Base-by-base conservation (phyloP, 257 asterid genomes). In the Cordia subcordata region DNA sequence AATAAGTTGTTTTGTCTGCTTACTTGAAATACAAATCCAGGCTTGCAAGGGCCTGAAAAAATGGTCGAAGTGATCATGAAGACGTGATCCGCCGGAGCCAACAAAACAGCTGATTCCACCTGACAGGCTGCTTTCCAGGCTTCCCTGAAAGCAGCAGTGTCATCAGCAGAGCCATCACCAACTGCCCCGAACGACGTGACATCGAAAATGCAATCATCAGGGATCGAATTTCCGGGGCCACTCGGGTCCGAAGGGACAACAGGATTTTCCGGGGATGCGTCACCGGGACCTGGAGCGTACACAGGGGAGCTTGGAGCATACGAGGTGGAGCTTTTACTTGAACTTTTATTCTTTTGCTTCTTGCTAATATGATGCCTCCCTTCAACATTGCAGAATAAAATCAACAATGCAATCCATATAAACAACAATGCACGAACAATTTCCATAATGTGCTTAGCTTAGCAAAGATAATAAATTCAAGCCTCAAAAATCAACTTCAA, bases 61-160 rank as follows among this genome's bases (percentile, higher is more conserved):
- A 92, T 92, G 0, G 97, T 86, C 3, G 99, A 92, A 35, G 90
- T 86, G 69, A 92, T 79, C 55, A 65, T 46, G 75, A 92, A 92
- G 2, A 39, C 71, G n/a, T 53, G 61, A 45, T 67, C 77, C 0
- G 81, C 45, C 1, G 96, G 97, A 6, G 70, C 96, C 70, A 83
- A 66, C 51, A 92, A 60, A 56, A 80, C 78, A 0, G 72, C 85
- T 52, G 86, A 82, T 10, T 86, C 83, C 8, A 79, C 94, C 40
- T 67, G 85, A 49, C 99, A 92, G 10, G 97, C 99, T 15, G 75
- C 92, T 67, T 92, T 85, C 99, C 99, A 92, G 44, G 99, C 90
- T 0, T 73, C 70, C 58, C 72, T 57, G 68, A 92, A 92, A 13
- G 97, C 97, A n/a, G 70, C 87, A 13, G 97, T 88, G 75, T 92